phyloP scores from a whole-genome alignment of 768 basidiomycete species.

The Cyclocybe cylindracea region DNA sequence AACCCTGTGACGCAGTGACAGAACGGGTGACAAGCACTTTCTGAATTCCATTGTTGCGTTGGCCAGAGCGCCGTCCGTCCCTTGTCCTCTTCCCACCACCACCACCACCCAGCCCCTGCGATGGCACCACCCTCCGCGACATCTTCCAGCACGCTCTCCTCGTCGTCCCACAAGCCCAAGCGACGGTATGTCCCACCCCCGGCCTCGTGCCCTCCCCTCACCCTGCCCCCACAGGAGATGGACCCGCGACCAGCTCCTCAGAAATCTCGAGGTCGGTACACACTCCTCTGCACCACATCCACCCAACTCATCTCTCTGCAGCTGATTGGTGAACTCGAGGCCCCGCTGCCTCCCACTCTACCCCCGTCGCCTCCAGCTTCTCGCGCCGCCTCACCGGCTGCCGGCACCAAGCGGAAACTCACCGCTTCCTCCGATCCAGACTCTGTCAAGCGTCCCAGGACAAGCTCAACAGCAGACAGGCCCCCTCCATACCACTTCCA shows the following conservation, averaged over 20 bases:
- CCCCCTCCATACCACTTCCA: slow-evolving; percentile 21
- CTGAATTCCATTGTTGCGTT: slow-evolving; percentile 42
- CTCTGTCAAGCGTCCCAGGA: slow-evolving; percentile 47
- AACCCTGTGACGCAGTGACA: slow-evolving; percentile 26
- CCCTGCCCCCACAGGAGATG: slow-evolving; percentile 40
- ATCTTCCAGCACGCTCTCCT: slow-evolving; percentile 11
- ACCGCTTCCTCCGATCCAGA: slow-evolving; percentile 39
- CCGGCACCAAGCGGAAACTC: slow-evolving; percentile 50
- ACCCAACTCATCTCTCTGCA: slow-evolving; percentile 20
- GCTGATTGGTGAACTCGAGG: slow-evolving; percentile 42
- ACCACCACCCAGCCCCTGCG: slow-evolving; percentile 23
- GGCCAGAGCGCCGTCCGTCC: slow-evolving; percentile 33
- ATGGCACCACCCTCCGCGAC: slow-evolving; percentile 22
- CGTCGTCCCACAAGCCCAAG: slow-evolving; percentile 25
- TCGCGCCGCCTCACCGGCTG: slow-evolving; percentile 47
- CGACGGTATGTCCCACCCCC: slow-evolving; percentile 33
- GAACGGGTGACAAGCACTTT: slow-evolving; percentile 29
- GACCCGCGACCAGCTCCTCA: slow-evolving; percentile 51
- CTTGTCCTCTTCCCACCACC: slow-evolving; percentile 50
- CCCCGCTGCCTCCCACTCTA: slow-evolving; percentile 45
- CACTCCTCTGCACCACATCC: slow-evolving; percentile 3
- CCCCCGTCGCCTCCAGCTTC: slow-evolving; percentile 56
- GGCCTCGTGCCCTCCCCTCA: slow-evolving; percentile 18
- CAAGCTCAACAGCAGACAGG: slow-evolving; percentile 30
- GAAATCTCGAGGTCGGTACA: slow-evolving; percentile 43